A percentile compares a stretch with the other conserved stretches of the same genome.
Evolutionary conservation across 2,329 filamentous ascomycete genomes (phyloP).

Genomic region (Cordyceps fumosorosea): DNA sequence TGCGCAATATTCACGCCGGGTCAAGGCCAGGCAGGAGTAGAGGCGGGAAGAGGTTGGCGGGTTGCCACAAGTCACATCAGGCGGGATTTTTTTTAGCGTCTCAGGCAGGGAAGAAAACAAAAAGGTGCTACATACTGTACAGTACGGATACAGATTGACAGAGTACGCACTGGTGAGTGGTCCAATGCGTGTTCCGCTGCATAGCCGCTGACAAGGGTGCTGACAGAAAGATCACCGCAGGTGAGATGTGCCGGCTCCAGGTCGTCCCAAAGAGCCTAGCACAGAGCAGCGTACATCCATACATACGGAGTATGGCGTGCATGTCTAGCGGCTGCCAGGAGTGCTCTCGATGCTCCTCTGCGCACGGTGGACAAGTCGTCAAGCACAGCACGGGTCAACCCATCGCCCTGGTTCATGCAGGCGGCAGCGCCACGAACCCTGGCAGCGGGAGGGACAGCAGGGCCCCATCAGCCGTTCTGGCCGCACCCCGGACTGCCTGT

Average conservation of each 20-base stretch:
- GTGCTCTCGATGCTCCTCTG: not conserved
- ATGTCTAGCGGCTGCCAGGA: slow-evolving; percentile 3
- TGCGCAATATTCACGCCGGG: slow-evolving; percentile 1
- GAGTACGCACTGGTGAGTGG: slow-evolving; percentile 1
- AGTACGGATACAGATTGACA: not conserved
- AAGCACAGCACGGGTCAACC: not conserved
- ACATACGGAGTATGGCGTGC: slow-evolving; percentile 6
- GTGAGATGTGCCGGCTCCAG: slow-evolving; percentile 12
- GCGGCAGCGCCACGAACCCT: slow-evolving; percentile 12
- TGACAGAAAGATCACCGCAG: slow-evolving; percentile 10
- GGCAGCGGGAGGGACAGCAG: not conserved
- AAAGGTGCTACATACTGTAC: not conserved
- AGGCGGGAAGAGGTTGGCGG: not conserved
- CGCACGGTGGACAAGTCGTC: not conserved
- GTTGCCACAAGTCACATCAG: slow-evolving; percentile 3
- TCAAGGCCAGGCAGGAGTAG: not conserved
- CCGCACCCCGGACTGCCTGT: not conserved
- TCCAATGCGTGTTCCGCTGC: slow-evolving; percentile 1
- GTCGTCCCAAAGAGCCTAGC: slow-evolving; percentile 9
- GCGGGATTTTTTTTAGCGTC: not conserved
- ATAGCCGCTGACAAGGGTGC: slow-evolving; percentile 12
- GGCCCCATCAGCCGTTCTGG: slow-evolving; percentile 12
- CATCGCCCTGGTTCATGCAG: slow-evolving; percentile 13
- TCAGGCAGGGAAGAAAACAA: not conserved
- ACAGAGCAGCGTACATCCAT: slow-evolving; percentile 4